Evolutionary conservation across 257 asterid species (phyloP), one percentile per base, ranked within the genome.

Genomic region (Plantago ovata): DNA sequence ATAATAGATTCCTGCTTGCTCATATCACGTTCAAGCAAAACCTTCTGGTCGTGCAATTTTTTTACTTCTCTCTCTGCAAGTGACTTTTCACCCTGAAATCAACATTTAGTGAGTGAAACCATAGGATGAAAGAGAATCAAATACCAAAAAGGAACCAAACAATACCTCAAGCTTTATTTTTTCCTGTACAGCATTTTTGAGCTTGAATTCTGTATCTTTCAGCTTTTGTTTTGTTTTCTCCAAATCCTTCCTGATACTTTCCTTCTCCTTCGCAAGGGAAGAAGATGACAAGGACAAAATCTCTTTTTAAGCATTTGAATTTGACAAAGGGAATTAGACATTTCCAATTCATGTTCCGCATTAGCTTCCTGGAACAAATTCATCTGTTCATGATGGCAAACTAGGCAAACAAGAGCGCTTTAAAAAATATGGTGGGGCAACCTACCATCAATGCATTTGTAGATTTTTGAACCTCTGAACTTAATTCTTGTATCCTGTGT

Each of bases 101-200:
- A 55, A 48, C 42, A 63, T 65, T 62, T 15, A 16, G 20, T 9
- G 47, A 63, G 42, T 39, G 13, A 20, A 52, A 61, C 14, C n/a
- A 65, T 60, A 56, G 32, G 53, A 14, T 45, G 54, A 69, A 54
- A 22, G 40, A 70, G 19, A 21, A 74, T 33, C 47, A 55, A 53
- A 64, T 62, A 54, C 45, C 42, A 75, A 47, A 51, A 28, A 56
- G 58, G 49, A 58, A 32, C 16, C 24, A 60, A n/a, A 48, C 24
- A 47, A 65, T 53, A 92, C 98, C 98, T 93, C 97, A 64, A 93
- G 95, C 66, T 85, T 93, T 66, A 95, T 93, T 80, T 84, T 89
- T 75, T 88, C 98, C 76, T 92, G 98, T 46, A 88, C 74, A 24
- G 77, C 74, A 71, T 79, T 92, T 83, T 79, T 86, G 66, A 85